Base-by-base conservation (phyloP, 176 grass and related monocot genomes). In the Paspalum notatum region DNA sequence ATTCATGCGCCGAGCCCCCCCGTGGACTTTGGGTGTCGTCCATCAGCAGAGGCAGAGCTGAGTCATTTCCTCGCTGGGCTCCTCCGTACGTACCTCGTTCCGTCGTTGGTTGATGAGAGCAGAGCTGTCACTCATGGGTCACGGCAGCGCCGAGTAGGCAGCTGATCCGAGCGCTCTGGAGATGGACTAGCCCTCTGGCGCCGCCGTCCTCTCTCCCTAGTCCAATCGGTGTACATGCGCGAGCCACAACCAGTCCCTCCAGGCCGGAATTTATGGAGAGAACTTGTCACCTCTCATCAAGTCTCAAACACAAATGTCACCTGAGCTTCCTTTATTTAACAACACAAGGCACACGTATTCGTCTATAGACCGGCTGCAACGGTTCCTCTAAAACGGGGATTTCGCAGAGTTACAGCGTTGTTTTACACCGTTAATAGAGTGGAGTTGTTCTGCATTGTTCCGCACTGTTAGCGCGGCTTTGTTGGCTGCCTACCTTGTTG, bases 11-110 rank as follows among this genome's bases (percentile, higher is more conserved):
- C 43, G 11, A 26, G 44, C 38, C 18, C 15, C 38, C 18, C 15
- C 44, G 80, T 74, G 80, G 80, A 73, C 27, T 82, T 82, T 42
- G 4, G 43, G n/a, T n/a, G n/a, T n/a, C 39, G 79, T 62, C 55
- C 21, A 24, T 3, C n/a, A n/a, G n/a, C n/a, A n/a, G 43, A 3
- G 9, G 9, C 32, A 39, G 27, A 1, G 40, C 38, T 11, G 41
- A 60, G 60, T 60, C 78, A 60, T 80, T 57, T 68, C 53, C n/a
- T 22, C 1, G 15, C 47, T n/a, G 73, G 54, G 40, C 55, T 67
- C 61, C 7, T n/a, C 76, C 15, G 25, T 2, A n/a, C 39, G 1
- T 44, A 11, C 45, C 12, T 78, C 61, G 45, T 12, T 16, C 12
- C 27, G 47, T 66, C 62, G 62, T 79, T 25, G 47, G 76, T 54